Evolutionary conservation across 2,329 filamentous ascomycete genomes (phyloP).

Genomic region (Aspergillus sp.): DNA sequence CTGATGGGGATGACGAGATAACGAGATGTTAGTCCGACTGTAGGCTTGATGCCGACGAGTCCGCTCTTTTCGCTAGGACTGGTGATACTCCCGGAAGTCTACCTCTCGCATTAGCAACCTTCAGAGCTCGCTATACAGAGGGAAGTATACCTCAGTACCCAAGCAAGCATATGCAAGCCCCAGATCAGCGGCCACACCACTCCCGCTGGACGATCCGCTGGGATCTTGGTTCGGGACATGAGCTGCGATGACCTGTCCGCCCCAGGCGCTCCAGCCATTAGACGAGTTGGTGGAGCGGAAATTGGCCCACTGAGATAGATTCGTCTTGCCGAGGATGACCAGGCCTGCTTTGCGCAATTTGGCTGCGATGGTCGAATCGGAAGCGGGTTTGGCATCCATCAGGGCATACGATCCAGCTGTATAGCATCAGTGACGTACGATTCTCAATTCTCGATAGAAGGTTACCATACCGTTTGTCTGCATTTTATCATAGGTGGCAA

Average conservation of each 20-base stretch:
- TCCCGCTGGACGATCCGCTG: slow-evolving; percentile 61
- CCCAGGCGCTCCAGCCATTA: slow-evolving; percentile 65
- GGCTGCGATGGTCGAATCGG: slow-evolving; percentile 58
- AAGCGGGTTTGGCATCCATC: slow-evolving; percentile 55
- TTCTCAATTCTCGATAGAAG: not conserved
- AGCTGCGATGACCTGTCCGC: slow-evolving; percentile 61
- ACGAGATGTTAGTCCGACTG: slow-evolving; percentile 61
- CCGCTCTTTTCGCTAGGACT: slow-evolving; percentile 56
- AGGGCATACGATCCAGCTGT: slow-evolving; percentile 62
- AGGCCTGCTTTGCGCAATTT: slow-evolving; percentile 62
- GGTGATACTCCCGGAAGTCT: slow-evolving; percentile 63
- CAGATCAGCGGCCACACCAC: slow-evolving; percentile 58
- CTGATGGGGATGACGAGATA: slow-evolving; percentile 64
- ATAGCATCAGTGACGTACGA: not conserved
- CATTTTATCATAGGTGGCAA: slow-evolving; percentile 62
- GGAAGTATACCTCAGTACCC: slow-evolving; percentile 53
- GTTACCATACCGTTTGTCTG: slow-evolving; percentile 52
- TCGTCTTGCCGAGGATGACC: slow-evolving; percentile 66
- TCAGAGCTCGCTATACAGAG: too few relatives aligned
- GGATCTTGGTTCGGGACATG: slow-evolving; percentile 64
- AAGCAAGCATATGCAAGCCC: slow-evolving; percentile 60
- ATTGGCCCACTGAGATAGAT: slow-evolving; percentile 65
- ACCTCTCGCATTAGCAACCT: not conserved
- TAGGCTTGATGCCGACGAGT: slow-evolving; percentile 67
- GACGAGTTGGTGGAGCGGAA: slow-evolving; percentile 54